Percentiles rank a stretch among this genome's conserved stretches.
These are phyloP conservation scores for Stagonosporopsis chrysanthemi DNA, from an alignment of 2,329 filamentous ascomycete species.

Conservation along the genomic window DNA sequence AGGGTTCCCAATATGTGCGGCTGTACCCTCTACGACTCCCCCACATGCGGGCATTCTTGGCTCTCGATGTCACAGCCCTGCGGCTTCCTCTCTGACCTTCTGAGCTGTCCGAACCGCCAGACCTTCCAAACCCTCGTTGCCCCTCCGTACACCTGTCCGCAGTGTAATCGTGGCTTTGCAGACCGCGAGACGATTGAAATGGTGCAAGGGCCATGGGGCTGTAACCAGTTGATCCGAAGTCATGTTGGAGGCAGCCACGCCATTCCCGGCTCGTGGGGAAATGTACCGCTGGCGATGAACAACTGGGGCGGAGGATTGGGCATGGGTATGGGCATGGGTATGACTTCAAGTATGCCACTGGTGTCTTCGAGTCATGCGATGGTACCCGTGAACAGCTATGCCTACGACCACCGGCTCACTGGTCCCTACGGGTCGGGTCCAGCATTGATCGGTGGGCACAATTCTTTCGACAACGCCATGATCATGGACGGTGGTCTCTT, in stretches of 20 bases:
- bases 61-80: conserved; percentile 57
- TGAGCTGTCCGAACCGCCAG: conserved; percentile 51
- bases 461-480: conserved; percentile 4
- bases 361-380: conserved; percentile 15
- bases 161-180: conserved; percentile 39
- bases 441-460: conserved; percentile 12
- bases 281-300: conserved; percentile 23
- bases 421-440: conserved; percentile 26
- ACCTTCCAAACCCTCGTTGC: conserved; percentile 38
- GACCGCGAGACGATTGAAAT: conserved; percentile 42
- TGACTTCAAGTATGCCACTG: conserved; percentile 12
- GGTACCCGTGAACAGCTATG: conserved; percentile 20
- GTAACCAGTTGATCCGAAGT: conserved; percentile 41
- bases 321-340: neutral
- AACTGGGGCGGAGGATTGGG: conserved; percentile 15
- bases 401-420: conserved; percentile 31
- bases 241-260: conserved; percentile 36
- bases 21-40: conserved; percentile 55
- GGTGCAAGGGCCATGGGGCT: conserved; percentile 44
- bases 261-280: conserved; percentile 39
- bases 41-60: conserved; percentile 59
- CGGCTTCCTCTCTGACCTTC: conserved; percentile 48
- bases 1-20: conserved; percentile 54
- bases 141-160: conserved; percentile 38
- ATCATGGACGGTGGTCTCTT: conserved; percentile 10